Percentiles rank a stretch among this genome's conserved stretches.
phyloP scores from a whole-genome alignment of 73 alveolate species.

The Tetrahymena malaccensis region DNA sequence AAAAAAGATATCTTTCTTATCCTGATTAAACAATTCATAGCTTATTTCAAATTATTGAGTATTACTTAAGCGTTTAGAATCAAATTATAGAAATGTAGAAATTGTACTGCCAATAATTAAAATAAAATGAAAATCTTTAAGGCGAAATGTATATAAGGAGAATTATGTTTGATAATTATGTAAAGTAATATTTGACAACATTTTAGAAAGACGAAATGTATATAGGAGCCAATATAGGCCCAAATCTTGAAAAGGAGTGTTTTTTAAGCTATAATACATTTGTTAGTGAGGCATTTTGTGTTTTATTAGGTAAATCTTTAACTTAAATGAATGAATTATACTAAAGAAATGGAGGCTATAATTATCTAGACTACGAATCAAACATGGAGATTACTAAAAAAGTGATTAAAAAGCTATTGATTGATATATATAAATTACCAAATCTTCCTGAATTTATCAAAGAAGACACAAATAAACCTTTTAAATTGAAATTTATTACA shows the following conservation, averaged over 20 bases:
- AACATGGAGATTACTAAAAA: background rate
- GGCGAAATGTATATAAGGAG: background rate
- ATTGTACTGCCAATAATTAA: background rate
- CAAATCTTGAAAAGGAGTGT: background rate
- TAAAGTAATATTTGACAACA: background rate
- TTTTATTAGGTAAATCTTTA: background rate
- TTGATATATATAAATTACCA: background rate
- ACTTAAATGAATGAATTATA: background rate
- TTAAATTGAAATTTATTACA: background rate
- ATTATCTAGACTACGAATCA: background rate
- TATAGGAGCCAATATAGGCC: background rate
- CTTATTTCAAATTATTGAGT: background rate
- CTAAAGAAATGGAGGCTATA: background rate
- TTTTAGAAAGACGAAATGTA: background rate
- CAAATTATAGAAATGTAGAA: background rate
- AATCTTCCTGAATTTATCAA: background rate
- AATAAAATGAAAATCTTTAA: background rate
- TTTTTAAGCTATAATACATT: background rate
- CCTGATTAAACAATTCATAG: background rate
- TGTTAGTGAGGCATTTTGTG: background rate
- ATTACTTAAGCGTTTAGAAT: background rate
- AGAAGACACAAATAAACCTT: background rate
- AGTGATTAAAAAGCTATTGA: background rate
- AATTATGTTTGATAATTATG: background rate
- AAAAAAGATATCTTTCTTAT: background rate